These are phyloP conservation scores for Didymella segeticola DNA, from an alignment of 2,329 filamentous ascomycete species.

Conservation along the genomic window DNA sequence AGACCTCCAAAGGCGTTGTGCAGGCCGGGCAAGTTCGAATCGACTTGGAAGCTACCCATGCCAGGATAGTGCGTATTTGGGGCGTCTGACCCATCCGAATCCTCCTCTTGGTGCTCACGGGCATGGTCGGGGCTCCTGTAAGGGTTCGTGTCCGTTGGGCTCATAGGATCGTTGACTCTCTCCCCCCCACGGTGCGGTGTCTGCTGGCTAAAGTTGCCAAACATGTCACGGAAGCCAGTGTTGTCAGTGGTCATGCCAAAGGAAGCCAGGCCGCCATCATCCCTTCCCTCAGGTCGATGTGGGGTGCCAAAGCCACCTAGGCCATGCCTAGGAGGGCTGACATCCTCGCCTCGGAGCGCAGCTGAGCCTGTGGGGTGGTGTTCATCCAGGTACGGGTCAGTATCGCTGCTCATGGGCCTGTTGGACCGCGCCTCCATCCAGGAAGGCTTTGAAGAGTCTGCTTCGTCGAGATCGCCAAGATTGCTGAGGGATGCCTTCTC, in stretches of 20 bases:
- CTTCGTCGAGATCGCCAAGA: constrained; percentile 62
- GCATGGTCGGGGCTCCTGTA: constrained; percentile 89
- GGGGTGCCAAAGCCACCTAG: constrained; percentile 52
- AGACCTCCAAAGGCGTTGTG: constrained; percentile 63
- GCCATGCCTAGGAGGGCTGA: constrained; percentile 60
- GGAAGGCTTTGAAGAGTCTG: constrained; percentile 55
- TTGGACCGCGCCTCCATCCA: constrained; percentile 58
- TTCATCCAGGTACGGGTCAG: constrained; percentile 76
- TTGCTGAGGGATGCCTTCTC: constrained; percentile 63
- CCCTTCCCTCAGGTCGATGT: constrained; percentile 59
- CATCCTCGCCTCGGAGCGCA: constrained; percentile 77
- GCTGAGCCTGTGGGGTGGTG: constrained; percentile 71
- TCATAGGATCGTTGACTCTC: constrained; percentile 72
- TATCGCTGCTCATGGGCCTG: constrained; percentile 66
- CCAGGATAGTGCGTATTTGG: constrained; percentile 59
- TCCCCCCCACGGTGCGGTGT: constrained; percentile 57
- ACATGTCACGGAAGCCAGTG: constrained; percentile 63
- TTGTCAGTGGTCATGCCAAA: constrained; percentile 67
- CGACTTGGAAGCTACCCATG: constrained; percentile 60
- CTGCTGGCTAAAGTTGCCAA: constrained; percentile 64
- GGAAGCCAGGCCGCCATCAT: constrained; percentile 65
- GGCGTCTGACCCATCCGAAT: constrained; percentile 62
- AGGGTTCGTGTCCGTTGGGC: constrained; percentile 94
- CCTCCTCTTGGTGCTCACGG: constrained; percentile 68
- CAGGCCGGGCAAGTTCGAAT: constrained; percentile 53